Evolutionary conservation across 805 yeast species (phyloP), one percentile per base, ranked within the genome.

Genomic region (Metschnikowia reukaufii): DNA sequence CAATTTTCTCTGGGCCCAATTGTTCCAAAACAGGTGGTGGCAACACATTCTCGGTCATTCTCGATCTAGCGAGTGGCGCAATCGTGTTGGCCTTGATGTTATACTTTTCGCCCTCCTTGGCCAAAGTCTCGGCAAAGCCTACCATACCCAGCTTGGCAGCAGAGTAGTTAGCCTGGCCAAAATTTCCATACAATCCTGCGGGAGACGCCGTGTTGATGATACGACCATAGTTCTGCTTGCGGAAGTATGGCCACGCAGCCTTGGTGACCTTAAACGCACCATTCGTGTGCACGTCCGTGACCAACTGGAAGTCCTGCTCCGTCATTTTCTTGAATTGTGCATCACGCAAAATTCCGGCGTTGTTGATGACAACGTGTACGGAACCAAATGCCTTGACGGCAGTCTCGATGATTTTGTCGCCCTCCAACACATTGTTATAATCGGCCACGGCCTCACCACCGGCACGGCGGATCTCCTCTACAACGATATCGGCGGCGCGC

Each of bases 171-270:
- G 96, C 82, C 72, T 92, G 99, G 41, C 99, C 99, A 70, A 91
- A 92, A 71, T 90, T 90, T 52, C 99, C 99, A 65, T 86, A 92
- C 55, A 92, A 76, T 18, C 99, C 99, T 30, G 98, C 98, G 4
- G 98, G 97, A 4, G 97, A 90, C 21, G 96, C 83, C n/a, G 97
- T 91, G 77, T 89, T 91, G 59, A 92, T 70, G 58, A 92, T 78
- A 59, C 98, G 79, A 54, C 99, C 99, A 62, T 76, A 92, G 51
- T 81, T 80, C 68, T 94, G 97, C 54, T 86, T 70, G 64, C 81
- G 82, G 74, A 92, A 81, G 63, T 86, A 76, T 7, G 92, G 90
- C 98, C 98, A 92, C 33, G 97, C 96, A 18, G 96, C 91, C 57
- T 79, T 78, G 37, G 96, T 83, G 45, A 88, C 82, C 70, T 81